These are phyloP conservation scores for Salix viminalis DNA, from an alignment of 345 rosid species.

Conservation along the genomic window DNA sequence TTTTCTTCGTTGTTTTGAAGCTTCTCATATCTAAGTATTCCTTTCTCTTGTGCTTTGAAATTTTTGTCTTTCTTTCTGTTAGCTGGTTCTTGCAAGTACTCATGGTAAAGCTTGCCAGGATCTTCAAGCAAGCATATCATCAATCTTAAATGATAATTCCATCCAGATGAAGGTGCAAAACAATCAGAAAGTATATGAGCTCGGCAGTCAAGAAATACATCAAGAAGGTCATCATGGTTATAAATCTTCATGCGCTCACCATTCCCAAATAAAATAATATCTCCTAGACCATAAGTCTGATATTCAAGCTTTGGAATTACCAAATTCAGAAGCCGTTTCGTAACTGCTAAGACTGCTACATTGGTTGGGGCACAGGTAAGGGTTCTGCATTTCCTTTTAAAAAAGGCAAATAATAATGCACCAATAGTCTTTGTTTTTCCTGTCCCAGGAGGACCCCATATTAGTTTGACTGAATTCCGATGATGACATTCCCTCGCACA, in stretches of 20 bases:
- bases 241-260: slow-evolving; percentile 10
- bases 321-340: slow-evolving; percentile 1
- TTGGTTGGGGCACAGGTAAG: slow-evolving; percentile 21
- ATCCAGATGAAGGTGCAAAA: slow-evolving; percentile 9
- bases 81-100: neutral
- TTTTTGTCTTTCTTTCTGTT: neutral
- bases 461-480: slow-evolving; percentile 6
- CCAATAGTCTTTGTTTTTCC: slow-evolving; percentile 19
- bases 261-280: slow-evolving; percentile 15
- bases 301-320: neutral
- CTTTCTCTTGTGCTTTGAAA: no score
- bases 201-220: slow-evolving; percentile 10
- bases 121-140: slow-evolving; percentile 13
- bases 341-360: slow-evolving; percentile 8
- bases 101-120: no score
- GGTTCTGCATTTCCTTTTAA: slow-evolving; percentile 13
- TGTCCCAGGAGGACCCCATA: slow-evolving; percentile 25
- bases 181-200: neutral
- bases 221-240: slow-evolving; percentile 1
- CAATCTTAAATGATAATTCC: neutral
- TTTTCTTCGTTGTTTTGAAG: no score
- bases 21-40: no score
- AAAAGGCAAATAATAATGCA: neutral
- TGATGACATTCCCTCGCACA: neutral
- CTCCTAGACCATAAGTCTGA: slow-evolving; percentile 14